phyloP scores from a whole-genome alignment of 169 alveolate species.

The Plasmodium billcollinsi region DNA sequence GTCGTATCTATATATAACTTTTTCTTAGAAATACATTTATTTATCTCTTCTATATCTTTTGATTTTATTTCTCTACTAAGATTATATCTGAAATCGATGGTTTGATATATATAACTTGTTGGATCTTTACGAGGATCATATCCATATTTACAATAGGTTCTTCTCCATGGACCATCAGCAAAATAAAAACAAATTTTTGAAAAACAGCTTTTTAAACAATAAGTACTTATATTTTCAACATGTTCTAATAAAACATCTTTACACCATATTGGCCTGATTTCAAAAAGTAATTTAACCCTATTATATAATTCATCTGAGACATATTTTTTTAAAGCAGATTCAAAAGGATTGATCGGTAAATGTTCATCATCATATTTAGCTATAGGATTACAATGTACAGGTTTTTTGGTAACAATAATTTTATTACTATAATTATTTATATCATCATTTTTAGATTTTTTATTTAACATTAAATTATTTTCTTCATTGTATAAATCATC shows the following conservation, averaged over 20 bases:
- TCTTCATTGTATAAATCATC: neutral
- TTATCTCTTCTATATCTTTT: conserved; percentile 61
- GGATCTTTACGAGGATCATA: conserved; percentile 83
- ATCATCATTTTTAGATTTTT: neutral
- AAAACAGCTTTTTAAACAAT: conserved; percentile 74
- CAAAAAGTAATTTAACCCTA: conserved; percentile 56
- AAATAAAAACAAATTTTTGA: conserved; percentile 82
- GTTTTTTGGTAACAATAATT: conserved; percentile 64
- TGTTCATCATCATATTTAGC: conserved; percentile 56
- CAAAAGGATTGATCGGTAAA: conserved; percentile 36
- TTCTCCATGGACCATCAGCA: conserved; percentile 85
- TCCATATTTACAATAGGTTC: conserved; percentile 81
- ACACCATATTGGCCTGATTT: conserved; percentile 72
- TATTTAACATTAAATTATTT: neutral
- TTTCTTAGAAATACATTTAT: conserved; percentile 35
- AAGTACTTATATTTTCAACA: conserved; percentile 51
- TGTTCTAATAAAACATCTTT: conserved; percentile 65
- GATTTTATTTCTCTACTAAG: conserved; percentile 74
- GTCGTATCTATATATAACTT: conserved; percentile 18
- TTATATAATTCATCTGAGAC: conserved; percentile 64
- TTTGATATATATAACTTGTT: conserved; percentile 80
- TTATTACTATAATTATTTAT: conserved; percentile 17
- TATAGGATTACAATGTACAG: conserved; percentile 72
- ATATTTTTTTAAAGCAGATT: conserved; percentile 62
- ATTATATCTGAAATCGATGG: conserved; percentile 81